Conservation (phyloP, 2,329 filamentous ascomycete genomes). For the Penicillium verrucosum region DNA sequence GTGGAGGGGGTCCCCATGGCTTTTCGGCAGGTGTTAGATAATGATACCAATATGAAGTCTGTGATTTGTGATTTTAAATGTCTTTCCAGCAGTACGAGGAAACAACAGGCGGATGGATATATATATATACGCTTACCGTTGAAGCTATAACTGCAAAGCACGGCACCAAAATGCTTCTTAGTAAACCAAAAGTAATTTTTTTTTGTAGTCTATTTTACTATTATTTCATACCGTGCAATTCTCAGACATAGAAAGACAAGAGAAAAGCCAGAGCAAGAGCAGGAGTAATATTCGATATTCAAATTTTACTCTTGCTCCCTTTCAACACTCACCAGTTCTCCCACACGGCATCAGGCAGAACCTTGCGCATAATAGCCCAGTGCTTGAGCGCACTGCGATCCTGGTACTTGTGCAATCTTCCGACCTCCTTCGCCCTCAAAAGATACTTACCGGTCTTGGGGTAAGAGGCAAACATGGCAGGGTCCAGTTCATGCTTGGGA, state of each 20-base stretch:
- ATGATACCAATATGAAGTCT: constrained; percentile 29
- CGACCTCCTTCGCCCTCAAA: constrained; percentile 55
- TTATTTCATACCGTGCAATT: neutral
- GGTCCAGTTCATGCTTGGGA: constrained; percentile 67
- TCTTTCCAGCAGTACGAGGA: neutral
- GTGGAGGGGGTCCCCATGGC: constrained; percentile 20
- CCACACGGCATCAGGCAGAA: constrained; percentile 77
- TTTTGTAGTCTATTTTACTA: neutral
- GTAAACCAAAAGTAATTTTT: neutral
- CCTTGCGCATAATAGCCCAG: constrained; percentile 86
- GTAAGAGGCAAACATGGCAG: constrained; percentile 32
- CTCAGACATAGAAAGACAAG: neutral
- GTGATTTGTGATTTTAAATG: constrained; percentile 3
- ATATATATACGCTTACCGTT: neutral
- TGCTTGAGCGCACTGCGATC: constrained; percentile 74
- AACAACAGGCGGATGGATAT: neutral
- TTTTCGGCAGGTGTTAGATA: constrained; percentile 27
- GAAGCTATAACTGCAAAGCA: neutral
- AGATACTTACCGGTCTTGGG: constrained; percentile 45
- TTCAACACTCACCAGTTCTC: constrained; percentile 67
- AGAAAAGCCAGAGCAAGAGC: neutral
- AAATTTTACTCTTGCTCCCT: neutral
- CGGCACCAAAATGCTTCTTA: neutral
- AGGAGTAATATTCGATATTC: neutral
- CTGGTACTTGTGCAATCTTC: constrained; percentile 68